These are phyloP conservation scores for Neopestalotiopsis clavispora DNA, from an alignment of 2,329 filamentous ascomycete genomes.

Conservation along the genomic window DNA sequence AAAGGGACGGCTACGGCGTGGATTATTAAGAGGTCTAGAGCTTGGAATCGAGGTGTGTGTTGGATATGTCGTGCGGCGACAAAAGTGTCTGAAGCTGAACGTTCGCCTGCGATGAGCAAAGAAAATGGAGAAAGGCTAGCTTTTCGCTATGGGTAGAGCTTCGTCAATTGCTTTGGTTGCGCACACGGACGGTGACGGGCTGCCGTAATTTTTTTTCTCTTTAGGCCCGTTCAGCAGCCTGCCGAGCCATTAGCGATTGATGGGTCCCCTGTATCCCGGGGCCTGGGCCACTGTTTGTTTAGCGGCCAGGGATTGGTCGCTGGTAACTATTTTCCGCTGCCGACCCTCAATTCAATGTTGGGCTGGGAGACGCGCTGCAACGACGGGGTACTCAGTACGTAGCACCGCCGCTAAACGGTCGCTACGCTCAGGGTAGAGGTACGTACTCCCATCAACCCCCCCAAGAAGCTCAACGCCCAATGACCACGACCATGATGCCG, in stretches of 20 bases:
- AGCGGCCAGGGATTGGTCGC: not conserved
- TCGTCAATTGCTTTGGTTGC: conserved; percentile 2
- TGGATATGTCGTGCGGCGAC: not conserved
- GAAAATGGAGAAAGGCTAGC: conserved; percentile 10
- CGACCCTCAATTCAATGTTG: not conserved
- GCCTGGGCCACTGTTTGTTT: conserved; percentile 2
- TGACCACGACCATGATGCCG: not conserved
- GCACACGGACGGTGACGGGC: not conserved
- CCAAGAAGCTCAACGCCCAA: conserved; percentile 2
- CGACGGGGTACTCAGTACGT: not conserved
- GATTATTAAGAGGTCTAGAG: too few species aligned
- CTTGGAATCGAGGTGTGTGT: not conserved
- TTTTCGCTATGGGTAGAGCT: conserved; percentile 10
- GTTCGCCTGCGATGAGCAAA: not conserved
- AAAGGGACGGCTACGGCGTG: not conserved
- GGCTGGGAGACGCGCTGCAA: not conserved
- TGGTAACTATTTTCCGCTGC: conserved; percentile 16
- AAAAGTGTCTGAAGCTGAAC: not conserved
- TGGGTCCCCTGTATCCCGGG: not conserved
- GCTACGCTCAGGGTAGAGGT: not conserved
- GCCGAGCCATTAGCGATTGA: not conserved
- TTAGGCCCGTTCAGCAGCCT: conserved; percentile 9
- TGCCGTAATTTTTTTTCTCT: conserved; percentile 10
- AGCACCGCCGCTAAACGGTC: not conserved
- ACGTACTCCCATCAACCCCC: not conserved